Conservation (phyloP, 2,329 filamentous ascomycete genomes). For the Colletotrichum viniferum region DNA sequence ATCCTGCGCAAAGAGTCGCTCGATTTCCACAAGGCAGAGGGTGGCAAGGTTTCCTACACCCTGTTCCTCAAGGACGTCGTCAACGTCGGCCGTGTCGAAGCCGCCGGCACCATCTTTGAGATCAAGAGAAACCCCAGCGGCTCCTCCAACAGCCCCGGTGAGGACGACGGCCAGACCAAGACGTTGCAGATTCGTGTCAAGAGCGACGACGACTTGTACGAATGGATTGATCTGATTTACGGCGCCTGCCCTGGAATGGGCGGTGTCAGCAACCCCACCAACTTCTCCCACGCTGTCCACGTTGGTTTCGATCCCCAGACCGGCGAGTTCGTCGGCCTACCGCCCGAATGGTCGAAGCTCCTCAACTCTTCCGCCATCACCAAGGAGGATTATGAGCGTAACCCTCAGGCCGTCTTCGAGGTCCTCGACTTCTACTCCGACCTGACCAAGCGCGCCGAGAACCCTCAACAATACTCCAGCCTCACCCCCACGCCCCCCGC, state of each 20-base stretch:
- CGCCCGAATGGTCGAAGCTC: constrained; percentile 95
- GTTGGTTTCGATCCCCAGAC: constrained; percentile 96
- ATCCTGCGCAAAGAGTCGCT: constrained; percentile 91
- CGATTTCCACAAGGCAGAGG: constrained; percentile 92
- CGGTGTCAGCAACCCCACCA: constrained; percentile 96
- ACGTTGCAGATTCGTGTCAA: constrained; percentile 93
- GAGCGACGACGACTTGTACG: constrained; percentile 94
- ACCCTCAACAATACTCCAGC: constrained; percentile 71
- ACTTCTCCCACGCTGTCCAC: constrained; percentile 96
- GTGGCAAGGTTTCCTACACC: constrained; percentile 84
- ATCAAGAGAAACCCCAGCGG: constrained; percentile 79
- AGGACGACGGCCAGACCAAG: constrained; percentile 80
- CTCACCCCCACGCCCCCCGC: constrained; percentile 71
- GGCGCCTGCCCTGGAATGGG: constrained; percentile 97
- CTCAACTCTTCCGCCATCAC: constrained; percentile 96
- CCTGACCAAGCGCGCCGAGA: constrained; percentile 76
- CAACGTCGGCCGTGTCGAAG: constrained; percentile 88
- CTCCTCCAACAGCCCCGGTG: constrained; percentile 72
- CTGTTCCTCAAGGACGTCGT: constrained; percentile 87
- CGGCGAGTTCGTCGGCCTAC: constrained; percentile 92
- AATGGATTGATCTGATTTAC: constrained; percentile 99
- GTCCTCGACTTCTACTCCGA: constrained; percentile 87
- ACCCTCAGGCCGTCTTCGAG: constrained; percentile 84
- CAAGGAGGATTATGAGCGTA: constrained; percentile 97
- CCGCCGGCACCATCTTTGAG: constrained; percentile 91